A percentile compares a stretch with the other conserved stretches of the same genome.
These are phyloP conservation scores for Boletus rufocinnamomeus DNA, from an alignment of 768 basidiomycete species.

Conservation along the genomic window DNA sequence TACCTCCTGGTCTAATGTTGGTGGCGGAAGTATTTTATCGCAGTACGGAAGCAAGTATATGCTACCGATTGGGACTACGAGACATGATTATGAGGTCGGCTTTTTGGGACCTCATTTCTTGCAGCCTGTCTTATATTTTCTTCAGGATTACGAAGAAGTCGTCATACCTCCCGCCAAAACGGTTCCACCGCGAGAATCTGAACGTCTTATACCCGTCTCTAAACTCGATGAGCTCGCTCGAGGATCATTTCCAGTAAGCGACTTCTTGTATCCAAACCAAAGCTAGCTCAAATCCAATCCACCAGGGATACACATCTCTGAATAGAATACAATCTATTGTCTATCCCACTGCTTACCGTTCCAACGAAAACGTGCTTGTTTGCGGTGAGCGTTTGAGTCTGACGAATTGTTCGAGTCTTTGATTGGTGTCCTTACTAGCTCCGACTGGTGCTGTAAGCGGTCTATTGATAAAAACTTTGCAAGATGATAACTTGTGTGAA, in stretches of 20 bases:
- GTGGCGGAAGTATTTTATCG: constrained; percentile 64
- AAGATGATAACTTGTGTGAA: constrained; percentile 7
- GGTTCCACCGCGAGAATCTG: constrained; percentile 69
- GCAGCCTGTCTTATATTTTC: constrained; percentile 7
- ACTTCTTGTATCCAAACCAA: background rate
- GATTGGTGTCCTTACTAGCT: constrained; percentile 50
- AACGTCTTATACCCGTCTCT: constrained; percentile 67
- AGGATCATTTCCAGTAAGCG: constrained; percentile 81
- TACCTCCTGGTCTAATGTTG: constrained; percentile 57
- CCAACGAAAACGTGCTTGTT: constrained; percentile 95
- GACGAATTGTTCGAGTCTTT: background rate
- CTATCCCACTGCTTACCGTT: constrained; percentile 88
- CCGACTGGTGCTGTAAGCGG: constrained; percentile 92
- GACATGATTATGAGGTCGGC: constrained; percentile 65
- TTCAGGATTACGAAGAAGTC: constrained; percentile 86
- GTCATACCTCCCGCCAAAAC: constrained; percentile 80
- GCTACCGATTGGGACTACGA: constrained; percentile 80
- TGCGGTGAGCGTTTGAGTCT: constrained; percentile 28
- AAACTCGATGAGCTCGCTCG: constrained; percentile 76
- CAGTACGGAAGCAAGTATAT: constrained; percentile 75
- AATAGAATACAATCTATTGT: constrained; percentile 97
- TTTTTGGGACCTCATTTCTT: background rate
- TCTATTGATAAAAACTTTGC: background rate
- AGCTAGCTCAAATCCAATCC: background rate
- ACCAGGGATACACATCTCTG: constrained; percentile 78